Evolutionary conservation across 352 stramenopile genomes (phyloP), one percentile per base, ranked within the genome.

Genomic region (Phytophthora tubulina): DNA sequence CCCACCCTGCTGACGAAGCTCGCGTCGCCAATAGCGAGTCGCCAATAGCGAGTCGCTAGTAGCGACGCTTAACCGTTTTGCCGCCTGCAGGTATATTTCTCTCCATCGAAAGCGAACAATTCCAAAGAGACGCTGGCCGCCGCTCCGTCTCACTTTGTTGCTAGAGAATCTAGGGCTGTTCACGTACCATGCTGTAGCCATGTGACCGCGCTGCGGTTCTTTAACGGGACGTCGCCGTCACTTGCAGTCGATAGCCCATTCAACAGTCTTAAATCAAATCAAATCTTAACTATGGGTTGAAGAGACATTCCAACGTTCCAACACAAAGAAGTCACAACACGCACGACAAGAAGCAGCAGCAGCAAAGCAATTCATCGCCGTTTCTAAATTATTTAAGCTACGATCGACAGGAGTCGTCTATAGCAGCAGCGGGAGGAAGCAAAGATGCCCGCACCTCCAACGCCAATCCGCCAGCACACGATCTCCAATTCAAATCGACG

Each of bases 351-450:
- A 45, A 59, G 14, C 30, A 65, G 45, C 41, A 65, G 36, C 31
- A 66, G 41, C 33, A 67, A 67, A 56, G 33, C 10, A 65, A 50
- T 72, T 62, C 27, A 6, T 67, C 55, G 64, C 64, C 62, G 56
- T 70, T 73, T 74, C 67, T 74, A 74, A 74, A 55, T 74, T 74
- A 74, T 64, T 70, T 55, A 48, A 57, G 67, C 42, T 70, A 70
- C 13, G 7, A 38, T 65, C 21, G 39, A 36, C 38, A 50, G 14
- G n/a, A 60, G 41, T 5, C 13, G 30, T 35, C 38, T 21, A 44
- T 45, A 3, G 3, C 32, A 38, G 46, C 21, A 2, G 32, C 4
- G 31, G 2, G 52, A 63, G 51, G 52, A 51, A 62, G 61, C 50
- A 54, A 54, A 6, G 31, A 17, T 35, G 39, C 38, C 48, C 60